A percentile compares a stretch with the other conserved stretches of the same genome.
These are phyloP conservation scores for Ceratocystiopsis minuta DNA, from an alignment of 2,329 filamentous ascomycete genomes.

Conservation along the genomic window DNA sequence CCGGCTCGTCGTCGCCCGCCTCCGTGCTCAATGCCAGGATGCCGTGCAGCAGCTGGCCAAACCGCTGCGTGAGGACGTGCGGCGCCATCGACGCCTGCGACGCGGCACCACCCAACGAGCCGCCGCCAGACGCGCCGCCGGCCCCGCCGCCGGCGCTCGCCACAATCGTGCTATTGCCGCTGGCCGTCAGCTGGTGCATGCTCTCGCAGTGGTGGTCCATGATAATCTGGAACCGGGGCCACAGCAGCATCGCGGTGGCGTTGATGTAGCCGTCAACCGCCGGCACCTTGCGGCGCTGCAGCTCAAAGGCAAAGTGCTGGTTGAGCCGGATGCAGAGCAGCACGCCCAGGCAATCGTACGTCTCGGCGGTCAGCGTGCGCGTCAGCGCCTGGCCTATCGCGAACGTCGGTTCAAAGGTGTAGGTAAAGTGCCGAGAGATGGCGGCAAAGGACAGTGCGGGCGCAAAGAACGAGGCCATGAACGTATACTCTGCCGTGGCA, in stretches of 20 bases:
- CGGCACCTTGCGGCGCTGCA: conserved; percentile 80
- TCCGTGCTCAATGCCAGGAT: conserved; percentile 73
- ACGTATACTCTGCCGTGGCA: conserved; percentile 84
- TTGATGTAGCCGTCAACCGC: conserved; percentile 85
- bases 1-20: conserved; percentile 84
- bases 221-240: conserved; percentile 85
- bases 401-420: conserved; percentile 82
- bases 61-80: conserved; percentile 84
- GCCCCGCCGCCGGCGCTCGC: conserved; percentile 16
- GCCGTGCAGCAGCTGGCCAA: conserved; percentile 78
- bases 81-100: conserved; percentile 53
- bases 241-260: conserved; percentile 84
- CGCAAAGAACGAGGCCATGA: conserved; percentile 78
- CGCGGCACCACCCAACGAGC: conserved; percentile 29
- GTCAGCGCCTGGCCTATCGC: conserved; percentile 63
- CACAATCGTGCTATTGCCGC: neutral
- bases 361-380: conserved; percentile 55
- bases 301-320: conserved; percentile 82
- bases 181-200: conserved; percentile 44
- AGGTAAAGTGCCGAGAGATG: conserved; percentile 66
- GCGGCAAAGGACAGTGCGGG: conserved; percentile 56
- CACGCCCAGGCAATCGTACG: conserved; percentile 70
- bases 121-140: neutral
- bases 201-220: conserved; percentile 90
- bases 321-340: conserved; percentile 86